These are phyloP conservation scores for Stentor coeruleus DNA, from an alignment of 73 alveolate genomes.

Conservation along the genomic window DNA sequence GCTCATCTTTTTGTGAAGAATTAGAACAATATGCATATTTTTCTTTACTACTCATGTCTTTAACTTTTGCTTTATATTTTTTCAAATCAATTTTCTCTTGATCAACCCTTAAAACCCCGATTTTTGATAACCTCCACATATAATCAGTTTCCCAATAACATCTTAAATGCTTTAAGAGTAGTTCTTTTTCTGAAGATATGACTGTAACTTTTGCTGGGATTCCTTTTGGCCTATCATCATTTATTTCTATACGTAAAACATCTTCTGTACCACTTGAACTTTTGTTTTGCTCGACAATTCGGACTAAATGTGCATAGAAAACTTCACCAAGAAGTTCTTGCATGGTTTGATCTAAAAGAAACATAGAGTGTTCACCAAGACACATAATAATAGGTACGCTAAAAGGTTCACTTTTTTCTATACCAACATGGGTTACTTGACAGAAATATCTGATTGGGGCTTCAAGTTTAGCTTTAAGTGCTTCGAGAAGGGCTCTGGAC, in stretches of 20 bases:
- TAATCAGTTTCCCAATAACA: constrained; percentile 60
- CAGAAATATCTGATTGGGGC: constrained; percentile 17
- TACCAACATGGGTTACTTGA: constrained; percentile 5
- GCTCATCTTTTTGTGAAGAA: background rate
- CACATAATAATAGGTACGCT: constrained; percentile 6
- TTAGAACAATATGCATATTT: background rate
- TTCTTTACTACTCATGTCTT: background rate
- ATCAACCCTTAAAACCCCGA: background rate
- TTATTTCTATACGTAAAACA: background rate
- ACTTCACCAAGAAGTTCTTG: background rate
- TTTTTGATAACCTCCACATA: constrained; percentile 40
- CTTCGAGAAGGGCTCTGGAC: constrained; percentile 18
- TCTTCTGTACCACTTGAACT: background rate
- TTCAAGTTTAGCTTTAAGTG: background rate
- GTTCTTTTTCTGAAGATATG: constrained; percentile 37
- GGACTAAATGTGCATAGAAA: background rate
- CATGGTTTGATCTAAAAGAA: background rate
- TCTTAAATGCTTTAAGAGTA: constrained; percentile 32
- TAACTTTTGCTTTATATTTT: constrained; percentile 3
- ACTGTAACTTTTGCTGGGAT: constrained; percentile 19
- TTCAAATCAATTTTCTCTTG: constrained; percentile 18
- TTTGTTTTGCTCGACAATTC: constrained; percentile 4
- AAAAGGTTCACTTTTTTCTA: background rate
- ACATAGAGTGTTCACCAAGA: constrained; percentile 21
- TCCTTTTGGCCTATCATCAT: constrained; percentile 4